Evolutionary conservation across 2,329 filamentous ascomycete genomes (phyloP).

Genomic region (Microdochium nivale): DNA sequence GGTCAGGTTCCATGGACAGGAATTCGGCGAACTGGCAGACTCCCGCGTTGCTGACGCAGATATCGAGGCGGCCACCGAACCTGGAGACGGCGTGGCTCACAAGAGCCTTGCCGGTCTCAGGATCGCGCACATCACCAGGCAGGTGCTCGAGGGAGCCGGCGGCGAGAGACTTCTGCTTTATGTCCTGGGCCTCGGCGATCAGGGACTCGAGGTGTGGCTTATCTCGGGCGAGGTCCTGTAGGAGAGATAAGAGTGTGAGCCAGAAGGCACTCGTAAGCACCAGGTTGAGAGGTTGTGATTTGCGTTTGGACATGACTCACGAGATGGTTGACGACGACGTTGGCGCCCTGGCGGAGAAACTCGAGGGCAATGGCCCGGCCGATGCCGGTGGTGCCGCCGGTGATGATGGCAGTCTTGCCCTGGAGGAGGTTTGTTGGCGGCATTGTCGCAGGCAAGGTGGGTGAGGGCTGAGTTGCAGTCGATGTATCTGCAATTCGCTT

Average conservation of each 20-base stretch:
- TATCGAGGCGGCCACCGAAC: conserved; percentile 53
- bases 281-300: not conserved
- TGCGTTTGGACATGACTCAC: not conserved
- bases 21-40: conserved; percentile 87
- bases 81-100: conserved; percentile 55
- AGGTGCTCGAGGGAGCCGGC: conserved; percentile 56
- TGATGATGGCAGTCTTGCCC: conserved; percentile 77
- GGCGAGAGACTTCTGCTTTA: conserved; percentile 34
- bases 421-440: conserved; percentile 46
- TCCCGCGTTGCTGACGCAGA: conserved; percentile 84
- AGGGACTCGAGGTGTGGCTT: conserved; percentile 42
- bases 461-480: not conserved
- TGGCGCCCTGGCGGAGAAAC: conserved; percentile 69
- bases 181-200: conserved; percentile 37
- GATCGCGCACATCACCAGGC: conserved; percentile 68
- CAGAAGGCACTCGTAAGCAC: not conserved
- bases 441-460: conserved; percentile 37
- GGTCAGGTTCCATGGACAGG: conserved; percentile 59
- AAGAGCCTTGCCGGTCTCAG: conserved; percentile 60
- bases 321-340: conserved; percentile 74
- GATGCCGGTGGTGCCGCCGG: conserved; percentile 79
- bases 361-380: conserved; percentile 76
- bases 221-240: conserved; percentile 42
- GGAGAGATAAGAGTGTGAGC: not conserved
- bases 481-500: not conserved